These are phyloP conservation scores for Truncatella angustata DNA, from an alignment of 2,329 filamentous ascomycete species.

Conservation along the genomic window DNA sequence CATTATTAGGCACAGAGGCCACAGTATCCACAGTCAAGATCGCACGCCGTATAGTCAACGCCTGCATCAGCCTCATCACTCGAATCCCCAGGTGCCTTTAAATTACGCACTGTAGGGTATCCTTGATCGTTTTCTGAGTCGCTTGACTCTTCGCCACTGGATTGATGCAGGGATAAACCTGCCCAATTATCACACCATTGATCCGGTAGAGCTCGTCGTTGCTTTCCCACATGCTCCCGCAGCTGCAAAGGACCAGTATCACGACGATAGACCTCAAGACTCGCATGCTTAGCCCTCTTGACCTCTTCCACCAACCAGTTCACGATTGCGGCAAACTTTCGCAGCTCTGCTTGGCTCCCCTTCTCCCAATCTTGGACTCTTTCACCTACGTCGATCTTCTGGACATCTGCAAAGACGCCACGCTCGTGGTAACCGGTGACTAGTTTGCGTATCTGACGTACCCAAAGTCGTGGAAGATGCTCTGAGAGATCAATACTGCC, in stretches of 20 bases:
- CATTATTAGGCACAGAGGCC: slow-evolving; percentile 22
- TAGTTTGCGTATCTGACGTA: slow-evolving; percentile 22
- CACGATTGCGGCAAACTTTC: slow-evolving; percentile 17
- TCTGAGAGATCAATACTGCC: slow-evolving; percentile 16
- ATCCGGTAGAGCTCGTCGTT: slow-evolving; percentile 17
- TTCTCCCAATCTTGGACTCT: slow-evolving; percentile 20
- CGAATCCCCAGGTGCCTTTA: slow-evolving; percentile 9
- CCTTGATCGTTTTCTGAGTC: slow-evolving; percentile 14
- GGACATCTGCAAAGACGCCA: slow-evolving; percentile 18
- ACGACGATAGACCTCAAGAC: slow-evolving; percentile 19
- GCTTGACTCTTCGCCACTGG: slow-evolving; percentile 6
- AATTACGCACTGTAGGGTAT: slow-evolving; percentile 11
- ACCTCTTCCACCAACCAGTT: slow-evolving; percentile 17
- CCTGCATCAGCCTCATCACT: slow-evolving; percentile 10
- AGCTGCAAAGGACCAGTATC: slow-evolving; percentile 19
- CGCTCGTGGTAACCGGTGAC: slow-evolving; percentile 18
- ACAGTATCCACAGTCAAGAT: slow-evolving; percentile 20
- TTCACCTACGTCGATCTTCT: slow-evolving; percentile 10
- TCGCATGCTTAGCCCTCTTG: slow-evolving; percentile 18
- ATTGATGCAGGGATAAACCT: neutral
- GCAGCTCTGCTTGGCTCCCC: slow-evolving; percentile 16
- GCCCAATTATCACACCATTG: slow-evolving; percentile 20
- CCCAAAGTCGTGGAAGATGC: slow-evolving; percentile 21
- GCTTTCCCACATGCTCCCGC: slow-evolving; percentile 16
- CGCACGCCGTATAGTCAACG: slow-evolving; percentile 21